Conservation (phyloP, 441 rosid species). For the Erodium chrysanthum region DNA sequence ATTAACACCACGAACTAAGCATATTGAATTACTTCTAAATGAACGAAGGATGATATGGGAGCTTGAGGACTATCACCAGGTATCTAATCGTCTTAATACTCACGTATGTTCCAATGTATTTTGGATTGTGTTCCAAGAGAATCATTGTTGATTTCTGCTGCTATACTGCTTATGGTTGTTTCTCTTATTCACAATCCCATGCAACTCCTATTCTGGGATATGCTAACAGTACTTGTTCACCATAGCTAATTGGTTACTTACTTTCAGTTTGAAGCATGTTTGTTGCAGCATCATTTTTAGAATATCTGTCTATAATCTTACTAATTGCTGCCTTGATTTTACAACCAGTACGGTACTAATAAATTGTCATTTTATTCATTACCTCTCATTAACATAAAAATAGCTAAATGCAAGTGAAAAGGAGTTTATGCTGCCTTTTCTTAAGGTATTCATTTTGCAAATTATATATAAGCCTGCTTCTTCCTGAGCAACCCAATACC, state of each 20-base stretch:
- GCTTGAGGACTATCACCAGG: conserved; percentile 85
- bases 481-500: neutral
- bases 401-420: neutral
- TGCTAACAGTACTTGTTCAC: neutral
- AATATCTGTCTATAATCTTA: neutral
- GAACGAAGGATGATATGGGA: conserved; percentile 64
- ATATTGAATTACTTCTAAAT: conserved; percentile 68
- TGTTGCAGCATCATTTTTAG: neutral
- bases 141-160: neutral
- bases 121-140: neutral
- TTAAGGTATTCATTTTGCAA: no score
- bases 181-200: no score
- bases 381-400: neutral
- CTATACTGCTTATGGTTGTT: no score
- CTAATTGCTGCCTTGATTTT: neutral
- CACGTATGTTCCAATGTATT: neutral
- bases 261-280: neutral
- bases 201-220: neutral
- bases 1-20: conserved; percentile 63
- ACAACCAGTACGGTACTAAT: neutral
- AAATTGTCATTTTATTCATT: neutral
- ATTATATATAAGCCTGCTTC: neutral
- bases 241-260: neutral
- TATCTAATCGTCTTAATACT: conserved; percentile 18
- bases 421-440: neutral